phyloP scores from a whole-genome alignment of 2,329 filamentous ascomycete species.

The Claviceps pazoutovae region DNA sequence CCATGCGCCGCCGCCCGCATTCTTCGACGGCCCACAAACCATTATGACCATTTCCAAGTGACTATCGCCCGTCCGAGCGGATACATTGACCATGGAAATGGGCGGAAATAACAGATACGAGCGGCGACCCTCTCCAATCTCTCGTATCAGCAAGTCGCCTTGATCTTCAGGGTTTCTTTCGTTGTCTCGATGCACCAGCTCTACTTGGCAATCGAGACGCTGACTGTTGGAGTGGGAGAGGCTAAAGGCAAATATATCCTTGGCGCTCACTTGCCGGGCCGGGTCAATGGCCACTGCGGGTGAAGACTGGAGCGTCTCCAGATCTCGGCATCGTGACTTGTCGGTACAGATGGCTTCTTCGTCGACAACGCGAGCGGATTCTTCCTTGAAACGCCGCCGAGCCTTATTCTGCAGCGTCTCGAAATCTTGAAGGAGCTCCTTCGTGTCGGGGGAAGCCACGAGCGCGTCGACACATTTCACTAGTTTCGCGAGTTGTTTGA shows the following conservation, averaged over 20 bases:
- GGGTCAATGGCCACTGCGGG: constrained; percentile 59
- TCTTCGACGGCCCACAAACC: constrained; percentile 55
- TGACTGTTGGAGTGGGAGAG: constrained; percentile 82
- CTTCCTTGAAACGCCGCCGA: constrained; percentile 48
- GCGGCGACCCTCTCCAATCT: constrained; percentile 61
- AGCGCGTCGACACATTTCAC: constrained; percentile 54
- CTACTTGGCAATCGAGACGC: constrained; percentile 74
- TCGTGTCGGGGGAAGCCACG: constrained; percentile 31
- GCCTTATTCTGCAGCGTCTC: constrained; percentile 63
- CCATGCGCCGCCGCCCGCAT: constrained; percentile 51
- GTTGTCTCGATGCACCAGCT: constrained; percentile 75
- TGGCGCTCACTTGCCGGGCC: constrained; percentile 70
- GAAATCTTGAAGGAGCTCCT: constrained; percentile 37
- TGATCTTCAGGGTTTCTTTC: constrained; percentile 48
- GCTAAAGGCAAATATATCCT: constrained; percentile 80
- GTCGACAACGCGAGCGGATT: constrained; percentile 61
- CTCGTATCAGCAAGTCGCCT: constrained; percentile 84
- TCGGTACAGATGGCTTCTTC: constrained; percentile 79
- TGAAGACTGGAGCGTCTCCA: constrained; percentile 60
- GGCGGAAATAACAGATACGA: constrained; percentile 86
- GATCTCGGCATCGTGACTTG: constrained; percentile 63
- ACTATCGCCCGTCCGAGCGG: constrained; percentile 61
- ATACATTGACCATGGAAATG: constrained; percentile 57
- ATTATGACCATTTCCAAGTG: constrained; percentile 69
- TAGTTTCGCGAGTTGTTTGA: constrained; percentile 78